Conservation (phyloP, 2,329 filamentous ascomycete species). For the Trichoderma gracile region DNA sequence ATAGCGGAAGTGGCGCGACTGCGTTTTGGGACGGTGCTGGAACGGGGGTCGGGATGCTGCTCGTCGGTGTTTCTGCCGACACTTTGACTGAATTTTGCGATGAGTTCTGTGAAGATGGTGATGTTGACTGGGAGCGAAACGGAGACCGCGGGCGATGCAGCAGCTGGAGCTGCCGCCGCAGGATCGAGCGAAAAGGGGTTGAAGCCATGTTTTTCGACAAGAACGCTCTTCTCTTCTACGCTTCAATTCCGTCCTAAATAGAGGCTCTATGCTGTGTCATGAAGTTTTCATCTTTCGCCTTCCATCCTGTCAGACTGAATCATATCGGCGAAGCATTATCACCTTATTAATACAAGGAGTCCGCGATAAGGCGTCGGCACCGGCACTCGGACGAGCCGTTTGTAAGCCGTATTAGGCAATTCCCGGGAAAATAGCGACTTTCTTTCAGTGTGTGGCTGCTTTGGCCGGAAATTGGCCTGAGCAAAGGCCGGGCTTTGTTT, state of each 20-base stretch:
- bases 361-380: constrained; percentile 8
- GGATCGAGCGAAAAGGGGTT: constrained; percentile 12
- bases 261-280: background rate
- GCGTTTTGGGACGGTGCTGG: background rate
- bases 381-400: constrained; percentile 4
- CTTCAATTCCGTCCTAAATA: background rate
- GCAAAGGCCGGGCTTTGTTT: background rate
- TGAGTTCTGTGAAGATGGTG: constrained; percentile 2
- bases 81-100: background rate
- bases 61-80: background rate
- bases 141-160: constrained; percentile 12
- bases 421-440: background rate
- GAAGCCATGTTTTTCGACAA: constrained; percentile 8
- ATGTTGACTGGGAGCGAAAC: constrained; percentile 13
- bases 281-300: background rate
- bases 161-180: constrained; percentile 22
- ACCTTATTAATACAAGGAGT: background rate
- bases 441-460: background rate
- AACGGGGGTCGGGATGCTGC: background rate
- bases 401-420: constrained; percentile 23
- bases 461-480: constrained; percentile 8
- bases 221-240: no score
- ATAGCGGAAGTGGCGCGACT: constrained; percentile 38
- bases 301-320: background rate
- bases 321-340: background rate